Evolutionary conservation across 225 moss, liverwort and hornwort species (phyloP).

Genomic region (Pseudoscleropodium purum): DNA sequence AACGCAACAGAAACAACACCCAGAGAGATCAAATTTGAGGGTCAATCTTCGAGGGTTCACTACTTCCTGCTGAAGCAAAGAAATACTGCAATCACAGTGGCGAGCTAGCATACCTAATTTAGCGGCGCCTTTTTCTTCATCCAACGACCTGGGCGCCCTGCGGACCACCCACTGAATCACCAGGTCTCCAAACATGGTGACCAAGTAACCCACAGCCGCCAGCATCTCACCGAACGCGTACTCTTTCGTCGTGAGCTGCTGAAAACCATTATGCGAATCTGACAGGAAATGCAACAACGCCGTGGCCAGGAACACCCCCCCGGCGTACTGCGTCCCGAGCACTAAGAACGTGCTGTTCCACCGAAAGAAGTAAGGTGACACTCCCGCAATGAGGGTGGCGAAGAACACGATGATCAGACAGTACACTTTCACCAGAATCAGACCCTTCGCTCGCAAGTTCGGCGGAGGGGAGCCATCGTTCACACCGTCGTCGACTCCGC

Average conservation of each 20-base stretch:
- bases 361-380: conserved; percentile 54
- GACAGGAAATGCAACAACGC: conserved; percentile 50
- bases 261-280: conserved; percentile 29
- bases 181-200: conserved; percentile 46
- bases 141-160: not conserved
- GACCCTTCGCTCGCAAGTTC: conserved; percentile 26
- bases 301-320: conserved; percentile 47
- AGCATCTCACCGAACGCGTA: conserved; percentile 52
- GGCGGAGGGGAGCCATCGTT: not conserved
- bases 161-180: conserved; percentile 29
- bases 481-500: not conserved
- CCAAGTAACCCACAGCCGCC: conserved; percentile 38
- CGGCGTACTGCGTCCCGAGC: conserved; percentile 51
- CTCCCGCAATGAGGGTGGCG: conserved; percentile 20
- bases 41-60: too few species aligned
- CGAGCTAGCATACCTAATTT: not conserved
- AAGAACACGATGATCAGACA: conserved; percentile 46
- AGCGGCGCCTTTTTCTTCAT: not conserved
- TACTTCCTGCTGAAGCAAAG: not conserved
- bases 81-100: not conserved
- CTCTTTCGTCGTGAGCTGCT: conserved; percentile 5
- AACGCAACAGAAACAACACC: not conserved
- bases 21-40: too few species aligned
- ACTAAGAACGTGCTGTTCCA: conserved; percentile 51
- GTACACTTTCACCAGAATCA: conserved; percentile 45